Evolutionary conservation across 1,284 basidiomycete genomes (phyloP), one percentile per base, ranked within the genome.

Genomic region (Coniferiporia sulphurascens): DNA sequence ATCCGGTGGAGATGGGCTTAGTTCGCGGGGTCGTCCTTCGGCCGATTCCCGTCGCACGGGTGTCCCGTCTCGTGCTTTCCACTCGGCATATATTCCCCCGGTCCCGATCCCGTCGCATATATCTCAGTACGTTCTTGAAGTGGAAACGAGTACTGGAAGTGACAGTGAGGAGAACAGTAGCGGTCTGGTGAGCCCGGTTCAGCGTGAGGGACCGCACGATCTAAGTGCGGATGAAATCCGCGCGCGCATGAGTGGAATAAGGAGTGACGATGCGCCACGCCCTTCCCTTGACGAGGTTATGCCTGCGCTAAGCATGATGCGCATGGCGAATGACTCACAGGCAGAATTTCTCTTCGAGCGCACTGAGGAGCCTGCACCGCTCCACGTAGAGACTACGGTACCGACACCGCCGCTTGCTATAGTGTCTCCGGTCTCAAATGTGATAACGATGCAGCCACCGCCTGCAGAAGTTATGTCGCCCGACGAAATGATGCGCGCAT

Each of bases 401-500:
- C 72, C 76, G 34, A 19, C 49, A n/a, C 67, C 66, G 10, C 67
- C 72, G 54, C 61, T 71, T 59, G 60, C 71, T 56, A 68, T 74
- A 64, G 63, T 73, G 64, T 75, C 73, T 22, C 68, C 73, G 57
- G 60, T 77, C 64, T 71, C 74, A 65, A 67, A 70, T 13, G 72
- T 73, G 49, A 80, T 82, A 75, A 72, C 77, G 3, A 74, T 78
- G 71, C 71, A 76, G 58, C 71, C 75, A 3, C 70, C 76, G 66
- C 77, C 78, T 17, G 76, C 76, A 0, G 76, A 65, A 48, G 71
- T 77, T 44, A 64, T 67, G 63, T 81, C 81, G 0, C 87, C 87
- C 3, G 87, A 90, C 64, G 87, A 81, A 15, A 86, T 89, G 85
- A 74, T 90, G 43, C 80, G 81, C n/a, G 85, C 84, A 0, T 90